Evolutionary conservation across 176 grass and related monocot species (phyloP).

Genomic region (Alopecurus myosuroides): DNA sequence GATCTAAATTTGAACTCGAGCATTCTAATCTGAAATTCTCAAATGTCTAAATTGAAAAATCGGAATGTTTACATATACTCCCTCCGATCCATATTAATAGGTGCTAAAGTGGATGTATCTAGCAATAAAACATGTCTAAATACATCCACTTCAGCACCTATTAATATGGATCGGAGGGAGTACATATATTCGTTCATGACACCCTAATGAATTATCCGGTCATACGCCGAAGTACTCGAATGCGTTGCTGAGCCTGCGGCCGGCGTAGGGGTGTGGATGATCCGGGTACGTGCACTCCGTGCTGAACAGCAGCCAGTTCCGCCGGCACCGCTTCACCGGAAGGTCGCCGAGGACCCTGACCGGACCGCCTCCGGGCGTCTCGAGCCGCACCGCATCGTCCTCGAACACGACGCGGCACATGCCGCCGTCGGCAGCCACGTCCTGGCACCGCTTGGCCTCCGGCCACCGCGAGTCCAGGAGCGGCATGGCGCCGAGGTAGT

Average conservation of each 20-base stretch:
- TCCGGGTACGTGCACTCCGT: conserved; percentile 38
- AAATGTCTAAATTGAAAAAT: not conserved
- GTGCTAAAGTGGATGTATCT: too few species aligned
- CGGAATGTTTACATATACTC: not conserved
- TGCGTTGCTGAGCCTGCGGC: conserved; percentile 23
- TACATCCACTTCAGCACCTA: too few species aligned
- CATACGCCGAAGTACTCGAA: conserved; percentile 36
- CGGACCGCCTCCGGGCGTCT: not conserved
- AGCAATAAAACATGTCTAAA: too few species aligned
- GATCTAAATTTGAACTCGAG: not conserved
- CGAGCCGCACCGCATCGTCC: not conserved
- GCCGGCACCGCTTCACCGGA: conserved; percentile 31
- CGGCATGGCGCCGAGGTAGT: conserved; percentile 28
- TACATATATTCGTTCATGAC: not conserved
- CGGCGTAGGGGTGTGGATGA: conserved; percentile 28
- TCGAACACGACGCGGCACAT: conserved; percentile 45
- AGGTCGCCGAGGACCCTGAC: conserved; percentile 30
- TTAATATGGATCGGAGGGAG: too few species aligned
- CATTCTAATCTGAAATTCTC: not conserved
- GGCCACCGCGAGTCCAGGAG: conserved; percentile 39
- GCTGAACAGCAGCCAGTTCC: conserved; percentile 36
- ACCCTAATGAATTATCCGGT: not conserved
- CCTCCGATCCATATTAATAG: too few species aligned
- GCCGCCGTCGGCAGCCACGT: not conserved
- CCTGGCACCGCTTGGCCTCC: conserved; percentile 15